Conservation (phyloP, 495 filamentous ascomycete genomes). For the Chaetomidium leptoderma region DNA sequence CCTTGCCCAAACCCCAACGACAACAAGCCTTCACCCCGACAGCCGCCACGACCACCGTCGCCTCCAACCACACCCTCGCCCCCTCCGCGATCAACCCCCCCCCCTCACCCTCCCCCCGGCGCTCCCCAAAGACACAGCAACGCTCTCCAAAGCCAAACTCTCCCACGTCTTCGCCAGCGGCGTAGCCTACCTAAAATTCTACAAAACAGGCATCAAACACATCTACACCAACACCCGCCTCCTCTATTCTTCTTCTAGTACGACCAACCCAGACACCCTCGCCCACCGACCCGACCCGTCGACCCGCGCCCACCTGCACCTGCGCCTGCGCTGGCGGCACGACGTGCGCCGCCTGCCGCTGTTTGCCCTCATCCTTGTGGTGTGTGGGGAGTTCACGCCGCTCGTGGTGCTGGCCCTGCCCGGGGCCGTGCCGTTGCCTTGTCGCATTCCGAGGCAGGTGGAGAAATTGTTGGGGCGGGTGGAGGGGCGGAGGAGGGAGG, state of each 20-base stretch:
- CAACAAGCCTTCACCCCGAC: not conserved
- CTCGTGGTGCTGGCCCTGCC: constrained; percentile 64
- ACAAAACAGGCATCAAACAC: constrained; percentile 75
- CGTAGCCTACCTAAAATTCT: constrained; percentile 68
- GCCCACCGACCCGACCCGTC: not conserved
- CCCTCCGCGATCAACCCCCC: constrained; percentile 53
- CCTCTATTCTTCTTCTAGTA: constrained; percentile 17
- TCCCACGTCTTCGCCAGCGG: constrained; percentile 48
- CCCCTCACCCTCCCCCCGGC: constrained; percentile 54
- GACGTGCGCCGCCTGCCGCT: constrained; percentile 71
- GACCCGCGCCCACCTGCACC: constrained; percentile 30
- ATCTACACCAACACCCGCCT: constrained; percentile 53
- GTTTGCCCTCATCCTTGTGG: constrained; percentile 65
- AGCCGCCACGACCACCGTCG: not conserved
- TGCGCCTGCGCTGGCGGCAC: constrained; percentile 41
- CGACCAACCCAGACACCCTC: not conserved
- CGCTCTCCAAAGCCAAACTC: constrained; percentile 33
- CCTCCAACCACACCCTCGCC: constrained; percentile 1
- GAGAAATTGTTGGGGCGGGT: constrained; percentile 48
- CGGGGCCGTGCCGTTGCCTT: constrained; percentile 68
- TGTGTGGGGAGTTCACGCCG: constrained; percentile 84
- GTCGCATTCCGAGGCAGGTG: constrained; percentile 72
- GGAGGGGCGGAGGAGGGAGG: constrained; percentile 44
- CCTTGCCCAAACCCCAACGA: not conserved
- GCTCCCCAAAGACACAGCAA: constrained; percentile 41